phyloP scores from a whole-genome alignment of 2,329 filamentous ascomycete species.

The Colletotrichum sp. region DNA sequence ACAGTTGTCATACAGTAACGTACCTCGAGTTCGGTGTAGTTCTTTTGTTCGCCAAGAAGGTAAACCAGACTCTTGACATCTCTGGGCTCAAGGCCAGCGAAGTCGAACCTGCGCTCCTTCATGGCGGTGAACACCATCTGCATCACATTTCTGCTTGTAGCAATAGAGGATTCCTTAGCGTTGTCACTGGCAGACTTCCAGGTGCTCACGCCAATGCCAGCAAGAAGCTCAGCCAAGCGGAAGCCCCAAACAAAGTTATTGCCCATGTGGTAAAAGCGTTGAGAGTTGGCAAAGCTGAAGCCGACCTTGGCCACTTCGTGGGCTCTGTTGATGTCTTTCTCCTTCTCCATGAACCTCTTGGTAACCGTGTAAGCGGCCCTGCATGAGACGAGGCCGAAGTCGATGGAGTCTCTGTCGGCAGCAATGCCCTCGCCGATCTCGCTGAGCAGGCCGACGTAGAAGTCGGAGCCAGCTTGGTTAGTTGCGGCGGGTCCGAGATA shows the following conservation, averaged over 20 bases:
- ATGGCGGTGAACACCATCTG: constrained; percentile 43
- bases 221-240: constrained; percentile 48
- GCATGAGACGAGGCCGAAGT: constrained; percentile 44
- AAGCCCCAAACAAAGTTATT: constrained; percentile 47
- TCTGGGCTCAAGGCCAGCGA: constrained; percentile 45
- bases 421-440: constrained; percentile 39
- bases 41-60: constrained; percentile 51
- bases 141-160: constrained; percentile 3
- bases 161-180: constrained; percentile 29
- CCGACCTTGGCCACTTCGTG: constrained; percentile 46
- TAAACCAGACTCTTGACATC: constrained; percentile 50
- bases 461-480: constrained; percentile 36
- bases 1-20: not conserved
- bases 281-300: constrained; percentile 45
- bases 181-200: constrained; percentile 30
- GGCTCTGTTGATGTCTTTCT: constrained; percentile 42
- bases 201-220: constrained; percentile 39
- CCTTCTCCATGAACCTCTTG: constrained; percentile 37
- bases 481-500: constrained; percentile 26
- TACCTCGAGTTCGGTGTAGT: constrained; percentile 49
- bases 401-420: constrained; percentile 30
- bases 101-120: constrained; percentile 45
- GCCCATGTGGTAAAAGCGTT: constrained; percentile 43
- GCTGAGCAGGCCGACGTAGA: constrained; percentile 44
- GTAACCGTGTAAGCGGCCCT: constrained; percentile 27